Evolutionary conservation across 306 rosid genomes (phyloP).

Genomic region (Gastrolobium bilobum): DNA sequence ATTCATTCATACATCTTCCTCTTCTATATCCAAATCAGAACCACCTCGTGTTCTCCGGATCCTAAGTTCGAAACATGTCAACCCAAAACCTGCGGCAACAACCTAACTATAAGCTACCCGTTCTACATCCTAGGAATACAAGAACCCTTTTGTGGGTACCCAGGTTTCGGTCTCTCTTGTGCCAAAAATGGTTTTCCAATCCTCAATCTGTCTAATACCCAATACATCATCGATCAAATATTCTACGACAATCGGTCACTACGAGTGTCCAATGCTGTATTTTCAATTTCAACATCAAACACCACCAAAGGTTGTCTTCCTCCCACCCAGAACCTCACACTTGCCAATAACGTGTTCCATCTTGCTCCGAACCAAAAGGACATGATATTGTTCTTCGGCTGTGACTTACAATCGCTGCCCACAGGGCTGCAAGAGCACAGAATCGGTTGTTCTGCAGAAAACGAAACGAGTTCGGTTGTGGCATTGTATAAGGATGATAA

Average conservation of each 20-base stretch:
- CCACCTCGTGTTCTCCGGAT: conserved; percentile 28
- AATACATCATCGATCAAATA: conserved; percentile 48
- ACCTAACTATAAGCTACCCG: conserved; percentile 58
- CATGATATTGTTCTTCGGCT: conserved; percentile 46
- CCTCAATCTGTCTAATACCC: conserved; percentile 44
- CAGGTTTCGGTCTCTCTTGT: conserved; percentile 65
- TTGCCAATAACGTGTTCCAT: not conserved
- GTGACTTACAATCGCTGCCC: conserved; percentile 30
- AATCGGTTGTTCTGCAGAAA: conserved; percentile 48
- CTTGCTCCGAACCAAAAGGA: conserved; percentile 29
- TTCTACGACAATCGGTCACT: conserved; percentile 48
- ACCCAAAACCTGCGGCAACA: conserved; percentile 49
- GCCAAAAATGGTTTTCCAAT: conserved; percentile 39
- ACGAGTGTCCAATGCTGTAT: conserved; percentile 53
- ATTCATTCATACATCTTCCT: conserved; percentile 32
- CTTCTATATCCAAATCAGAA: not conserved
- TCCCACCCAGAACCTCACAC: conserved; percentile 22
- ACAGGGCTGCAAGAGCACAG: not conserved
- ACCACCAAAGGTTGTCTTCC: conserved; percentile 34
- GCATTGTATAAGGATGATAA: conserved; percentile 44
- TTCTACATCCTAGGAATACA: conserved; percentile 55
- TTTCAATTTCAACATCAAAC: conserved; percentile 31
- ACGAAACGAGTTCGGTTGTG: conserved; percentile 44
- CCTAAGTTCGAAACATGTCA: conserved; percentile 50
- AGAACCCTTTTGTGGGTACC: conserved; percentile 59